phyloP scores from a whole-genome alignment of 352 stramenopile genomes.

The Phytopythium ostracodes region DNA sequence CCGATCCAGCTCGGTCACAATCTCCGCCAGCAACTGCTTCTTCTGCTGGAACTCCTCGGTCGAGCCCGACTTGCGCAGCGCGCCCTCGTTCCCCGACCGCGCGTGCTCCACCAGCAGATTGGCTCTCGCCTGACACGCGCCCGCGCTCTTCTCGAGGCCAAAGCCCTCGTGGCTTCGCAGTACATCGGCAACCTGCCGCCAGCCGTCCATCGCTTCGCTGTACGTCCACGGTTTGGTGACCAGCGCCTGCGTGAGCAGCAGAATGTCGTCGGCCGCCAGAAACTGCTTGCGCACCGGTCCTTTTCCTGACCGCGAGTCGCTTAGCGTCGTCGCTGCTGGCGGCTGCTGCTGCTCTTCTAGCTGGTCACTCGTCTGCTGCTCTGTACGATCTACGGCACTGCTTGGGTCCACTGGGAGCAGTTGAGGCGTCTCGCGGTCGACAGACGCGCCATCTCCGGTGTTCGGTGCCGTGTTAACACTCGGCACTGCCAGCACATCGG shows the following conservation, averaged over 20 bases:
- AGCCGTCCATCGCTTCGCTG: constrained; percentile 26
- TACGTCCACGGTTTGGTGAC: constrained; percentile 24
- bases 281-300: constrained; percentile 21
- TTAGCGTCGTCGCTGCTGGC: constrained; percentile 5
- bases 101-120: constrained; percentile 26
- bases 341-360: not conserved
- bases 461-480: not conserved
- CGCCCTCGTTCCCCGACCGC: constrained; percentile 20
- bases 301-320: constrained; percentile 6
- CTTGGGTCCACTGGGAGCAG: not conserved
- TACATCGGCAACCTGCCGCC: constrained; percentile 22
- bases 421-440: not conserved
- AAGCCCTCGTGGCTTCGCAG: constrained; percentile 14
- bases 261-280: constrained; percentile 28
- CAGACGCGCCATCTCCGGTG: not conserved
- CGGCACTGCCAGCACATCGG: not conserved
- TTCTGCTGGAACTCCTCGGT: constrained; percentile 24
- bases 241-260: constrained; percentile 28
- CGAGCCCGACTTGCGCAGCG: constrained; percentile 26
- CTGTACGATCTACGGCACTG: not conserved
- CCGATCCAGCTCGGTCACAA: constrained; percentile 13
- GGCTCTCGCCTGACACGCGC: constrained; percentile 27
- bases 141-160: constrained; percentile 28
- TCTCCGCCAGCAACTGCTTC: constrained; percentile 17
- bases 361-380: too few relatives aligned